A percentile compares a stretch with the other conserved stretches of the same genome.
phyloP scores from a whole-genome alignment of 805 yeast species.

The Candida insectalens region DNA sequence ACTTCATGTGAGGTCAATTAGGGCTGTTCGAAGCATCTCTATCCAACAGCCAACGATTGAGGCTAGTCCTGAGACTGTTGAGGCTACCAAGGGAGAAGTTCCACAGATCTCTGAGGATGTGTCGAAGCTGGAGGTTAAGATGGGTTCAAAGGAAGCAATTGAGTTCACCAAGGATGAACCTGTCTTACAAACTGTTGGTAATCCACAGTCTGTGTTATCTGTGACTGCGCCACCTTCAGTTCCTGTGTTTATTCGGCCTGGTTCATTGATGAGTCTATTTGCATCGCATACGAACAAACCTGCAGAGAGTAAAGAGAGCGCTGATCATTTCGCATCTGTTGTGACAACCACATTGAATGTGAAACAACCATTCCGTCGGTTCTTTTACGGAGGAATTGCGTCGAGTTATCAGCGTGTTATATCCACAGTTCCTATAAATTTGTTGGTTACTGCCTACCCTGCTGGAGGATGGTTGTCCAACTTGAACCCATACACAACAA shows the following conservation, averaged over 20 bases:
- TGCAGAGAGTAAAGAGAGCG: constrained; percentile 13
- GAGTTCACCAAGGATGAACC: constrained; percentile 12
- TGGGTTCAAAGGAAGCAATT: not conserved
- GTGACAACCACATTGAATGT: constrained; percentile 23
- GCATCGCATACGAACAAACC: constrained; percentile 4
- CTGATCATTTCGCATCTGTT: constrained; percentile 7
- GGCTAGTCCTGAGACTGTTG: constrained; percentile 5
- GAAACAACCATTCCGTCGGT: constrained; percentile 30
- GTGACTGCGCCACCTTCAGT: constrained; percentile 50
- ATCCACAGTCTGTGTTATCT: constrained; percentile 37
- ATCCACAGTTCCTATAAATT: constrained; percentile 36
- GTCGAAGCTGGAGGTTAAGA: not conserved
- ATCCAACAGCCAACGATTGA: constrained; percentile 10
- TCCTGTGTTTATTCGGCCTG: constrained; percentile 39
- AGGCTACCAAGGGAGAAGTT: constrained; percentile 7
- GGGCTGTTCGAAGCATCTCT: constrained; percentile 10
- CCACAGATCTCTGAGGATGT: constrained; percentile 2
- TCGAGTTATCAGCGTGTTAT: constrained; percentile 38
- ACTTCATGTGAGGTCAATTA: no score
- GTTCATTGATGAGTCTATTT: constrained; percentile 41
- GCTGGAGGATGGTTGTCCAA: constrained; percentile 6
- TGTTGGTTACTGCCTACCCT: constrained; percentile 31
- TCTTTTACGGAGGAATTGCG: constrained; percentile 34
- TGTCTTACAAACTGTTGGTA: constrained; percentile 34
- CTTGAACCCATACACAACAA: constrained; percentile 4